phyloP scores from a whole-genome alignment of 2,329 filamentous ascomycete genomes.

The Botryosphaeria agaves region DNA sequence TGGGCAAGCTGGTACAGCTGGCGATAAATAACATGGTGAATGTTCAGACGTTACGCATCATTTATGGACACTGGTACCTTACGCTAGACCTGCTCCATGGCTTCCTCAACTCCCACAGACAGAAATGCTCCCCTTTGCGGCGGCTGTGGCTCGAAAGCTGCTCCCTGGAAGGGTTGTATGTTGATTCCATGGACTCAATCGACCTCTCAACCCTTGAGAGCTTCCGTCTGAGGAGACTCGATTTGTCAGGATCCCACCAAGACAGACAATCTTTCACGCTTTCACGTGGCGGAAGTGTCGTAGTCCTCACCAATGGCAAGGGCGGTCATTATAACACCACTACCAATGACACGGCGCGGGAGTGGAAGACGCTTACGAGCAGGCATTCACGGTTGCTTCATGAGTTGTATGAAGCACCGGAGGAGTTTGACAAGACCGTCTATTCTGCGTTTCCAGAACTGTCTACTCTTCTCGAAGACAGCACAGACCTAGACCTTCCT shows the following conservation, averaged over 20 bases:
- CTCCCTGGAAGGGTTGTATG: constrained; percentile 14
- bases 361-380: too few species aligned
- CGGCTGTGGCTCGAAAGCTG: constrained; percentile 30
- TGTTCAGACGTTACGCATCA: constrained; percentile 24
- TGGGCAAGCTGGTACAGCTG: constrained; percentile 19
- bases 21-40: constrained; percentile 23
- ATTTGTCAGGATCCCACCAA: constrained; percentile 7
- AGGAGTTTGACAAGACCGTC: constrained; percentile 1
- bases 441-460: not conserved
- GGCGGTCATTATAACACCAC: constrained; percentile 10
- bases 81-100: constrained; percentile 20
- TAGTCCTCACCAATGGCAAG: constrained; percentile 9
- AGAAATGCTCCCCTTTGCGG: constrained; percentile 14
- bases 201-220: constrained; percentile 19
- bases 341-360: too few species aligned
- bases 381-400: too few species aligned
- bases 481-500: constrained; percentile 5
- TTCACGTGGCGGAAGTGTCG: constrained; percentile 11
- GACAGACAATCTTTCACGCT: constrained; percentile 9
- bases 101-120: constrained; percentile 18
- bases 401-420: too few species aligned
- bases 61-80: constrained; percentile 25
- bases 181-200: constrained; percentile 5
- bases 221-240: constrained; percentile 24
- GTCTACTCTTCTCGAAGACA: not conserved